These are phyloP conservation scores for Podaxis carcinomalis DNA, from an alignment of 768 basidiomycete genomes.

Conservation along the genomic window DNA sequence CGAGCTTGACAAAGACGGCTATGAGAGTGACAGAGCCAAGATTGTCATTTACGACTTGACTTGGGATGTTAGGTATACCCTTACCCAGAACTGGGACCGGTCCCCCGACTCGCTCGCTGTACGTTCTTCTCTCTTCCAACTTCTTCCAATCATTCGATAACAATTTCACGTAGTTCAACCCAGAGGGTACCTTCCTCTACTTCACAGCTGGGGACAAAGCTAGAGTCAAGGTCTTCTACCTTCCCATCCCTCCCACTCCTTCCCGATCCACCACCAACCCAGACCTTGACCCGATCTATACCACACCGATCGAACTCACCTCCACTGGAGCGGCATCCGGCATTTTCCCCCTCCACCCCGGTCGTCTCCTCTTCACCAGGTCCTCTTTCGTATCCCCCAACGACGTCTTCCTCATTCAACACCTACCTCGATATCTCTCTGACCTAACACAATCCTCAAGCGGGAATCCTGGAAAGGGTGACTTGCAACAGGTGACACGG, in stretches of 20 bases:
- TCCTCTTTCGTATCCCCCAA: slow-evolving; percentile 79
- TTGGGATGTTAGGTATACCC: slow-evolving; percentile 61
- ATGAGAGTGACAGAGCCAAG: slow-evolving; percentile 83
- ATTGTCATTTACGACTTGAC: slow-evolving; percentile 75
- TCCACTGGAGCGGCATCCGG: slow-evolving; percentile 52
- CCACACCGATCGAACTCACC: slow-evolving; percentile 57
- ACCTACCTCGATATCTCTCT: slow-evolving; percentile 23
- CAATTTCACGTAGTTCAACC: slow-evolving; percentile 56
- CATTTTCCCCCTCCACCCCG: slow-evolving; percentile 54
- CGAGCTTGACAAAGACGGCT: slow-evolving; percentile 82
- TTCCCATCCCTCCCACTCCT: slow-evolving; percentile 65
- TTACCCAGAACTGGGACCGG: slow-evolving; percentile 85
- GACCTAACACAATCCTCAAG: background rate
- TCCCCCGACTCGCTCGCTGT: slow-evolving; percentile 63
- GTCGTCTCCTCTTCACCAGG: slow-evolving; percentile 65
- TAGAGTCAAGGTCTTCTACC: slow-evolving; percentile 65
- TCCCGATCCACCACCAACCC: slow-evolving; percentile 49
- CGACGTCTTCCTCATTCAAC: slow-evolving; percentile 64
- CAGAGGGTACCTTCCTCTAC: slow-evolving; percentile 65
- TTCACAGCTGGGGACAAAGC: slow-evolving; percentile 78
- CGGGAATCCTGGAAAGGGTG: background rate
- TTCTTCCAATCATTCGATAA: background rate
- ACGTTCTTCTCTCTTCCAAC: slow-evolving; percentile 19
- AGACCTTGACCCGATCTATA: slow-evolving; percentile 39
- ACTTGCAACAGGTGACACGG: slow-evolving; percentile 53